Percentiles rank a stretch among this genome's conserved stretches.
Conservation (phyloP, 2,329 filamentous ascomycete species). For the Ceratocystis harringtonii region DNA sequence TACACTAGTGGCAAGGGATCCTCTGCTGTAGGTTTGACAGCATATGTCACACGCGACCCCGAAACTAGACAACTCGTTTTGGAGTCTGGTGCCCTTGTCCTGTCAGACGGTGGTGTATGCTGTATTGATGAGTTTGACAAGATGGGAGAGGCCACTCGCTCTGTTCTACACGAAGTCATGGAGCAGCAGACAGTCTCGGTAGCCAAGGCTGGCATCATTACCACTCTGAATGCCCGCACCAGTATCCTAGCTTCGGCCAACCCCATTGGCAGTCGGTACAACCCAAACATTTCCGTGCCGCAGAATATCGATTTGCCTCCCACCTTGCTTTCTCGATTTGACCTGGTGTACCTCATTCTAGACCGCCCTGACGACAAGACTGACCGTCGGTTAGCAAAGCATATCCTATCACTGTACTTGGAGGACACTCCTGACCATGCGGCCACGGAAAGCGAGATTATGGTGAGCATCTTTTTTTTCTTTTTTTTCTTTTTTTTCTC, state of each 20-base stretch:
- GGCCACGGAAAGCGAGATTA: constrained; percentile 54
- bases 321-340: constrained; percentile 87
- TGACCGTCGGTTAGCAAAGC: constrained; percentile 77
- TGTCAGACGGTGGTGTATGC: constrained; percentile 70
- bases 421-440: constrained; percentile 88
- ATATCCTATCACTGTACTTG: constrained; percentile 90
- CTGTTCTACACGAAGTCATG: constrained; percentile 77
- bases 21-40: constrained; percentile 67
- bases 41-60: constrained; percentile 66
- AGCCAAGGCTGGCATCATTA: constrained; percentile 87
- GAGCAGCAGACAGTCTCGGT: constrained; percentile 77
- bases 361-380: constrained; percentile 83
- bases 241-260: constrained; percentile 95
- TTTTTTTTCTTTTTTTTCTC: neutral
- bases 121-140: constrained; percentile 80
- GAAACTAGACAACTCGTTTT: constrained; percentile 67
- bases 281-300: constrained; percentile 84
- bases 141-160: constrained; percentile 66
- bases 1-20: constrained; percentile 73
- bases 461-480: constrained; percentile 42
- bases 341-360: constrained; percentile 90
- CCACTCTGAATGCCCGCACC: constrained; percentile 87
- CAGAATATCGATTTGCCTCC: constrained; percentile 97
- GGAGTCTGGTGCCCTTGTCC: constrained; percentile 62
- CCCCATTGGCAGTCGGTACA: constrained; percentile 95